These are phyloP conservation scores for Camelina sativa DNA, from an alignment of 345 rosid genomes.

Conservation along the genomic window DNA sequence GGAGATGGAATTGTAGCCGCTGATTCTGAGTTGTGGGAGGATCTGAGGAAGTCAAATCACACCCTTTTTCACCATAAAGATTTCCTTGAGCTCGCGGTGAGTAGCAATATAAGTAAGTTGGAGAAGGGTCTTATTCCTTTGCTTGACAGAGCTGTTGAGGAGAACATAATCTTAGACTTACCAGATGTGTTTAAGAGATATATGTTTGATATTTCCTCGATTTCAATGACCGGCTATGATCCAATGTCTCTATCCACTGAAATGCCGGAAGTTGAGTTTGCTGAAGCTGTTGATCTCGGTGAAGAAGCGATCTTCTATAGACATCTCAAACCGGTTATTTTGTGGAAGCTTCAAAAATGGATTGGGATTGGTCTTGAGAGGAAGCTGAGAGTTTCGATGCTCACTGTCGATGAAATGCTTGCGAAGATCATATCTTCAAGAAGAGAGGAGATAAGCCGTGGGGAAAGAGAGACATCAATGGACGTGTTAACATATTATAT, in stretches of 20 bases:
- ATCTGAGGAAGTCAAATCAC: constrained; percentile 28
- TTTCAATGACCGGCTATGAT: constrained; percentile 28
- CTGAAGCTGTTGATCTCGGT: neutral
- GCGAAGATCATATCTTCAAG: constrained; percentile 11
- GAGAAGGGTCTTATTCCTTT: constrained; percentile 11
- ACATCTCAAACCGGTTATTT: constrained; percentile 7
- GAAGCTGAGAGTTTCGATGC: constrained; percentile 23
- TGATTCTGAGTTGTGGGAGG: constrained; percentile 26
- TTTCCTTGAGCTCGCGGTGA: constrained; percentile 9
- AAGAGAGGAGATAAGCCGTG: neutral
- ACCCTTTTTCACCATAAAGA: constrained; percentile 18
- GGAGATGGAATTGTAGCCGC: constrained; percentile 28
- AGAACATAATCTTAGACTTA: constrained; percentile 23
- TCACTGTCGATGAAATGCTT: constrained; percentile 2
- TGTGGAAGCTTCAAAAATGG: constrained; percentile 29
- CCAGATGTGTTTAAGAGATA: constrained; percentile 47
- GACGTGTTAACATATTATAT: constrained; percentile 21
- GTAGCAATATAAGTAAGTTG: constrained; percentile 28
- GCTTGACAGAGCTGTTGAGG: constrained; percentile 16
- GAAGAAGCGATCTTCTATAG: constrained; percentile 20
- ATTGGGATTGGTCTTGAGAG: constrained; percentile 12
- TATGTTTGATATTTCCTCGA: constrained; percentile 35
- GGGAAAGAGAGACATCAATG: neutral
- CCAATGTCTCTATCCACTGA: constrained; percentile 16
- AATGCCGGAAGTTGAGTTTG: constrained; percentile 1